Evolutionary conservation across 208 protist genomes (phyloP), one percentile per base, ranked within the genome.

Genomic region (Acanthamoeba lenticulata): DNA sequence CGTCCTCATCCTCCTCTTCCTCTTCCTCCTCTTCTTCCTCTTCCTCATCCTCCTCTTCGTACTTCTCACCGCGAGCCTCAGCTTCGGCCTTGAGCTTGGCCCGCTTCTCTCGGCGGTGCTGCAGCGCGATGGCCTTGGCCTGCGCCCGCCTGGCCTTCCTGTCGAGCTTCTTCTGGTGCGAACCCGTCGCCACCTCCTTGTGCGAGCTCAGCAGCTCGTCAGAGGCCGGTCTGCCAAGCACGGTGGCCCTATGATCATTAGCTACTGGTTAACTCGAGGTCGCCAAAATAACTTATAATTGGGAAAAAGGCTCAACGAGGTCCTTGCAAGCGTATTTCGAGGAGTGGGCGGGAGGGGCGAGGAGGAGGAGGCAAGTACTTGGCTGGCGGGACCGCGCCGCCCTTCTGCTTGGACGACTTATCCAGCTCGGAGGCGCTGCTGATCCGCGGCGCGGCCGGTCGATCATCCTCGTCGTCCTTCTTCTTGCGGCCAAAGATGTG

Each of bases 361-460:
- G n/a, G n/a, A n/a, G n/a, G 15, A 27, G 52, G 15, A 27, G 52
- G 52, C 11, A 60, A 21, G 52, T 60, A 60, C 52, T 60, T 60
- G 52, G 11, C 21, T 27, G 21, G 52, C 21, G 52, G 52, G 15
- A 60, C 11, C 11, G 52, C 11, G 15, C 11, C 21, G 11, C n/a
- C 69, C 42, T 36, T 90, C 2, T 44, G 83, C 34, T 90, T 90
- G 29, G 83, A 67, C 24, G 44, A 24, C 38, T 47, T 65, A n/a
- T 90, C 83, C 52, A 90, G 42, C 17, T 90, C 83, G 24, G 83
- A 67, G 1, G 83, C 83, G 38, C 83, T 90, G 47, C 83, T 67
- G 21, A 90, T 67, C 32, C 83, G 83, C 19, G 52, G 83, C 11
- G 57, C 83, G 29, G 9, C 29, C 9, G 47, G 0, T 2, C 83